These are phyloP conservation scores for Kalanchoe fedtschenkoi DNA, from an alignment of 164 flowering plant genomes.

Conservation along the genomic window DNA sequence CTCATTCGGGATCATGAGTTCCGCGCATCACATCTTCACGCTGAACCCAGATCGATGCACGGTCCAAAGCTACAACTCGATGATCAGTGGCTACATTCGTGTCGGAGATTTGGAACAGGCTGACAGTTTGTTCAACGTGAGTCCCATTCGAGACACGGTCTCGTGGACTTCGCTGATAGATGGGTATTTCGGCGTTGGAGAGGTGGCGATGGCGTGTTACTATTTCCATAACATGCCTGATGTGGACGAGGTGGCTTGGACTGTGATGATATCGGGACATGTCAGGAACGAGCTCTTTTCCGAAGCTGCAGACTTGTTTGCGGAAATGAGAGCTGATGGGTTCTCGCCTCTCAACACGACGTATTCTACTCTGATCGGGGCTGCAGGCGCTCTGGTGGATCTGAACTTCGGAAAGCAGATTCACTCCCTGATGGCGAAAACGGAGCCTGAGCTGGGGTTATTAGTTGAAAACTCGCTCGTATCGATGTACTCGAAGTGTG, in stretches of 20 bases:
- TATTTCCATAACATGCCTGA: conserved; percentile 41
- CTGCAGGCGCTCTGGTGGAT: conserved; percentile 42
- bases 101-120: conserved; percentile 34
- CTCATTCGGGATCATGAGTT: conserved; percentile 29
- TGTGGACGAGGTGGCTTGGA: conserved; percentile 50
- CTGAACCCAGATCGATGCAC: conserved; percentile 10
- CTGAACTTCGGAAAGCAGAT: conserved; percentile 38
- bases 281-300: conserved; percentile 39
- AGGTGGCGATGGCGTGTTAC: conserved; percentile 30
- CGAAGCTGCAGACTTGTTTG: conserved; percentile 27
- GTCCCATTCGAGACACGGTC: conserved; percentile 26
- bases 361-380: conserved; percentile 41
- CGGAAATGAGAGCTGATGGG: conserved; percentile 27
- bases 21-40: conserved; percentile 25
- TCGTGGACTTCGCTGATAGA: conserved; percentile 50
- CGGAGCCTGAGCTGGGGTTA: conserved; percentile 18
- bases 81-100: conserved; percentile 40
- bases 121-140: conserved; percentile 21
- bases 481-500: conserved; percentile 58
- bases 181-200: conserved; percentile 35
- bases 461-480: conserved; percentile 38
- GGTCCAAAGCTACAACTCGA: conserved; percentile 26
- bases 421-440: conserved; percentile 28
- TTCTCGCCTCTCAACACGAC: conserved; percentile 26
- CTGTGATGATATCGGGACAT: conserved; percentile 16